A percentile compares a stretch with the other conserved stretches of the same genome.
Evolutionary conservation across 345 rosid species (phyloP).

Genomic region (Anastatica hierochuntica): DNA sequence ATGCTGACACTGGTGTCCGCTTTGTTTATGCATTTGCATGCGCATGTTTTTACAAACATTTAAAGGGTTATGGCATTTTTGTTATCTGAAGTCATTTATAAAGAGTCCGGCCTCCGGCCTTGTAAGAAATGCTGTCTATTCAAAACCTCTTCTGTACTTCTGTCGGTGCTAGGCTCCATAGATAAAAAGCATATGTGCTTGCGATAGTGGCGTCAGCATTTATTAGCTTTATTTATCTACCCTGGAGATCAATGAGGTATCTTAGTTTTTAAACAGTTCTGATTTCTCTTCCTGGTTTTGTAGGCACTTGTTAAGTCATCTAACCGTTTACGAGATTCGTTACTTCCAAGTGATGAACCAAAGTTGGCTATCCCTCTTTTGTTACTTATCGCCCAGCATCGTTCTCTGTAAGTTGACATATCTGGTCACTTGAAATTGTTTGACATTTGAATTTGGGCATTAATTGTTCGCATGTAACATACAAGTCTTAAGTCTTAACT

Average conservation of each 20-base stretch:
- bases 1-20: no score
- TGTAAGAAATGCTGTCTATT: background rate
- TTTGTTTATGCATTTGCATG: slow-evolving; percentile 3
- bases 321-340: slow-evolving; percentile 79
- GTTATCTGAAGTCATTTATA: background rate
- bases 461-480: slow-evolving; percentile 10
- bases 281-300: slow-evolving; percentile 19
- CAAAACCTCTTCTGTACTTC: slow-evolving; percentile 1
- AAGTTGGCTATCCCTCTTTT: slow-evolving; percentile 86
- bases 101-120: background rate
- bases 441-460: slow-evolving; percentile 3
- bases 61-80: background rate
- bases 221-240: background rate
- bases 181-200: slow-evolving; percentile 7
- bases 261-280: background rate
- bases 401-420: slow-evolving; percentile 67
- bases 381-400: slow-evolving; percentile 90
- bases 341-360: slow-evolving; percentile 91
- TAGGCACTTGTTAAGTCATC: slow-evolving; percentile 96
- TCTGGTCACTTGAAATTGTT: slow-evolving; percentile 1
- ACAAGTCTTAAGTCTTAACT: slow-evolving; percentile 4
- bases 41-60: background rate
- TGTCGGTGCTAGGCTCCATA: slow-evolving; percentile 2
- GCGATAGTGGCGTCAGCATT: background rate
- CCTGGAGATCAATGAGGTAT: background rate